Evolutionary conservation across 257 asterid genomes (phyloP), one percentile per base, ranked within the genome.

Genomic region (Penstemon barbatus): DNA sequence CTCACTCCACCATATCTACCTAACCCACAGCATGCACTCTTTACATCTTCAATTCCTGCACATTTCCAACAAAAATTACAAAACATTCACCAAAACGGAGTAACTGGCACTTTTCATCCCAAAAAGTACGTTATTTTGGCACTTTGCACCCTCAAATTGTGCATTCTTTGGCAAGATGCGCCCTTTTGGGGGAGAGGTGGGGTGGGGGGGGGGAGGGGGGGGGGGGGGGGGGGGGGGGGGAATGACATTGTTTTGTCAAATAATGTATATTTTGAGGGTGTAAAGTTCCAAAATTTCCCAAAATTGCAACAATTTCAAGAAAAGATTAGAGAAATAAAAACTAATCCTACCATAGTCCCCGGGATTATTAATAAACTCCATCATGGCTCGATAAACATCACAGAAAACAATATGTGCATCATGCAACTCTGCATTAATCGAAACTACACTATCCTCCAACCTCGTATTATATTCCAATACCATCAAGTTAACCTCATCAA

Each of bases 21-120:
- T 56, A 18, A 41, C 38, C 89, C 95, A 61, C 95, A 87, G 57
- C 91, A 87, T 4, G 91, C 91, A 38, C 66, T 85, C 69, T 40
- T 59, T 25, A 79, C 89, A 64, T 85, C 94, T 57, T 73, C 62
- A 15, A 87, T 77, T 8, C 94, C 90, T 86, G 73, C 80, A 76
- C 46, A 68, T 11, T 1, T 25, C 33, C 33, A 25, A 0, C 33
- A 25, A 25, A 25, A 25, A 2, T 25, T 2, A 25, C 33, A 25
- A 25, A 25, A 25, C 33, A 25, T 25, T 25, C 33, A 25, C 33
- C 33, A 25, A 25, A 25, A 25, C 33, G 2, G 33, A 25, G 2
- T 25, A 25, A 25, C 33, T 0, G 33, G 33, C 33, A 25, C 33
- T 25, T 25, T 25, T 1, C 33, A 25, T 25, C 33, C 33, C 33